Percentiles rank a stretch among this genome's conserved stretches.
These are phyloP conservation scores for Penicillium turbatum DNA, from an alignment of 495 filamentous ascomycete genomes.

Conservation along the genomic window DNA sequence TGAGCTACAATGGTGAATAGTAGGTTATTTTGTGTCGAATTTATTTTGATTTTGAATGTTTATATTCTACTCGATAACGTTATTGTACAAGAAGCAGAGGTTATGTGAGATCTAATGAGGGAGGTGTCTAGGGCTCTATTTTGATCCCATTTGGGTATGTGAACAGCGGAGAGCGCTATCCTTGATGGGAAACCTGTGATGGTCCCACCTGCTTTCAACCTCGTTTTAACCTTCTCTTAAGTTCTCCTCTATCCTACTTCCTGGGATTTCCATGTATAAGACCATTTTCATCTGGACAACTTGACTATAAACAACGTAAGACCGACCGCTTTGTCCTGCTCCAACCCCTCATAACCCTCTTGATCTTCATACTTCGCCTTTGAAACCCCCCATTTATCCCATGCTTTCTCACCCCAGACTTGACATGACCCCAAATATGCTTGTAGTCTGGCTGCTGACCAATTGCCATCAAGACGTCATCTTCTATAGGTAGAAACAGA, in stretches of 20 bases:
- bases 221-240: not conserved
- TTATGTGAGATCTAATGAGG: no score
- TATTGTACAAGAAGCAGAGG: no score
- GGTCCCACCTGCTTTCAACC: not conserved
- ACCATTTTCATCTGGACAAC: not conserved
- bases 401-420: not conserved
- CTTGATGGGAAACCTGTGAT: no score
- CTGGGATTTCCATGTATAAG: not conserved
- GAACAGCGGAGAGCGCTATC: no score
- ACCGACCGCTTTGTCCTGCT: constrained; percentile 9
- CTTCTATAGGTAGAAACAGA: not conserved
- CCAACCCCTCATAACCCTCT: not conserved
- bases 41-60: no score
- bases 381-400: not conserved
- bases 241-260: not conserved
- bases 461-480: not conserved
- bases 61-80: no score
- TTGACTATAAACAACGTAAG: constrained; percentile 7
- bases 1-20: not conserved
- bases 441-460: not conserved
- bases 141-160: no score
- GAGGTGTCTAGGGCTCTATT: no score
- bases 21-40: no score
- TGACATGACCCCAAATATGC: not conserved
- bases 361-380: not conserved